phyloP scores from a whole-genome alignment of 441 rosid species.

The California macrophylla region DNA sequence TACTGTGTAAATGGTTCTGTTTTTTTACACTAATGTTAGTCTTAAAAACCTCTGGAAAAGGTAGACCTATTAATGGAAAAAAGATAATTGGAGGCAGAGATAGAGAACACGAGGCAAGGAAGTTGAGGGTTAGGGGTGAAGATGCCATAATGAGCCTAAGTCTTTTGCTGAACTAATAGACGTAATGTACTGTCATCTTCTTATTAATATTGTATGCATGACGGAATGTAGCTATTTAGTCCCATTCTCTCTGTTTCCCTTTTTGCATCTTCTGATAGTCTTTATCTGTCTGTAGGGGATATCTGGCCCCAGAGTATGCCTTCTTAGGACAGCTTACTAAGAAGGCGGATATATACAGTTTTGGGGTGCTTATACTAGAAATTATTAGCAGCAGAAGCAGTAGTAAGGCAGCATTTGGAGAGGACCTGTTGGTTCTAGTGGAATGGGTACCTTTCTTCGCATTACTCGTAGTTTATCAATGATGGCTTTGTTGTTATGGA shows the following conservation, averaged over 20 bases:
- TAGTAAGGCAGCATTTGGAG: slow-evolving; percentile 75
- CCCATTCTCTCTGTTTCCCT: neutral
- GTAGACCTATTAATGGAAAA: no score
- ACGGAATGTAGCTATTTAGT: no score
- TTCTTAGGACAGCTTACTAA: slow-evolving; percentile 72
- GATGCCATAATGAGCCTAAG: no score
- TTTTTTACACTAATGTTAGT: no score
- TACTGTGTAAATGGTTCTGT: no score
- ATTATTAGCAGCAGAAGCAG: slow-evolving; percentile 77
- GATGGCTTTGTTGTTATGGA: neutral
- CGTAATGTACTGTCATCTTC: no score
- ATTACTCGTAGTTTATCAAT: neutral
- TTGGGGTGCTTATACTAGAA: slow-evolving; percentile 84
- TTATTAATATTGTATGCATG: no score
- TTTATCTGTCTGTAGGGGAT: slow-evolving; percentile 48
- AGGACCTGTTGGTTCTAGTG: slow-evolving; percentile 48
- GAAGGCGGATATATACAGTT: slow-evolving; percentile 90
- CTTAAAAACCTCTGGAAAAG: no score
- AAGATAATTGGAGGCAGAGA: no score
- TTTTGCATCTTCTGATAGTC: neutral
- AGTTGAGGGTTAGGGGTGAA: no score
- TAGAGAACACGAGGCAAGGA: no score
- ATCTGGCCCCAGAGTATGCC: slow-evolving; percentile 95
- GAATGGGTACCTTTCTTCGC: slow-evolving; percentile 69
- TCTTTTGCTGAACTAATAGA: no score